Conservation (phyloP, 441 rosid species). For the Syzygium malaccense region DNA sequence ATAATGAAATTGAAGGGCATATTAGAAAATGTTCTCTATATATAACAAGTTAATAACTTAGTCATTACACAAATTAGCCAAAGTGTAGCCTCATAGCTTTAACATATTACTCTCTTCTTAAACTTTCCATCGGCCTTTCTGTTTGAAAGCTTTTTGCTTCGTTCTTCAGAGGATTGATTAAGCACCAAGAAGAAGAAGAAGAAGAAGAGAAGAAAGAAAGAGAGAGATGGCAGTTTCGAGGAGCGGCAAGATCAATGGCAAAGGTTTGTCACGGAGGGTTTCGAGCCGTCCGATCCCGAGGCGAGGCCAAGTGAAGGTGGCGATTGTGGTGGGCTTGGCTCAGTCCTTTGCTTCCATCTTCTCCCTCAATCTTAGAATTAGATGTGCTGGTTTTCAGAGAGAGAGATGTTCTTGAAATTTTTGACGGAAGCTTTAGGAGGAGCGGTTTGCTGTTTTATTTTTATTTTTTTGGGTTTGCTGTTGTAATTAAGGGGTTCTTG, state of each 20-base stretch:
- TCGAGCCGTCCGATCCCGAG: neutral
- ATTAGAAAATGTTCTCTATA: neutral
- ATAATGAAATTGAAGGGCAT: neutral
- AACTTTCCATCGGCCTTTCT: neutral
- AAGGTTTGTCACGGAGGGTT: neutral
- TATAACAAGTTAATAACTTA: neutral
- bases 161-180: neutral
- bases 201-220: neutral
- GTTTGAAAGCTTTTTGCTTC: neutral
- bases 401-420: neutral
- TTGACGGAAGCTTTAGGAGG: neutral
- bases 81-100: neutral
- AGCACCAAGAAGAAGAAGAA: neutral
- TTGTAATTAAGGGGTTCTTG: neutral
- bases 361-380: neutral
- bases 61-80: neutral
- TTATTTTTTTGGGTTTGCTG: neutral
- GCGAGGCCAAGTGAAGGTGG: slow-evolving; percentile 3
- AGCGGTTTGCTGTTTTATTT: neutral
- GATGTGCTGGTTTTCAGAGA: neutral
- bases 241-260: neutral
- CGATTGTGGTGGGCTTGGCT: neutral
- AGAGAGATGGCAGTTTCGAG: neutral
- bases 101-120: neutral
- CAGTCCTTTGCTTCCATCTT: neutral